Base-by-base conservation (phyloP, 768 basidiomycete genomes). In the Xerocomus brunneocitrinus region DNA sequence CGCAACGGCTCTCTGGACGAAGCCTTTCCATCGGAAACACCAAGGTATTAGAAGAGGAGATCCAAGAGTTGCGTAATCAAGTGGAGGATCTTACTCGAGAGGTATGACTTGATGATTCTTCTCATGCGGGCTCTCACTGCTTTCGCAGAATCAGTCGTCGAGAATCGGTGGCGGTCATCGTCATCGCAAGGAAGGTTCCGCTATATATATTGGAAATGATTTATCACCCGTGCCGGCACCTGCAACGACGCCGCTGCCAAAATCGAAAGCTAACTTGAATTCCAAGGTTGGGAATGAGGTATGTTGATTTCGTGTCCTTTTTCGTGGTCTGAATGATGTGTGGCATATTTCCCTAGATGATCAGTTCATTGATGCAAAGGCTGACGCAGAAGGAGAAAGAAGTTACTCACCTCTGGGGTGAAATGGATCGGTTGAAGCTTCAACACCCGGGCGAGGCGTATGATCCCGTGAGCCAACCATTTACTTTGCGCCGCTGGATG, bases 301-400 rank as follows among this genome's bases (percentile, higher is more conserved):
- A 60, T 47, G 72, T 56, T 27, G 13, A n/a, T 0, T 28, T 14
- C 8, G 43, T 24, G 44, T 12, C 2, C 45, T 42, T 22, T 14
- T 28, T 13, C 47, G 32, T 13, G 22, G 25, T 12, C 5, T 25
- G 42, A 19, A 49, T 51, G 9, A 22, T 25, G 1, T 10, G 39
- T 45, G 16, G 36, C 24, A 12, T 27, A 4, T 44, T 25, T 51
- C 12, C 4, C 5, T 22, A 87, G 79, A 84, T 79, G 57, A 77
- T 87, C 52, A 79, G 83, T 56, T 89, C 88, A 2, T 64, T 95
- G 19, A 81, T 92, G 8, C 89, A 91, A 62, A 82, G 89, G 9
- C 75, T 95, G 14, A 80, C 87, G 3, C 80, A 84, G 65, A 93
- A 92, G 66, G 93, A 97, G 72, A 91, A 88, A 62, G 83, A 93